Evolutionary conservation across 441 rosid genomes (phyloP), one percentile per base, ranked within the genome.

Genomic region (Adansonia madagascariensis): DNA sequence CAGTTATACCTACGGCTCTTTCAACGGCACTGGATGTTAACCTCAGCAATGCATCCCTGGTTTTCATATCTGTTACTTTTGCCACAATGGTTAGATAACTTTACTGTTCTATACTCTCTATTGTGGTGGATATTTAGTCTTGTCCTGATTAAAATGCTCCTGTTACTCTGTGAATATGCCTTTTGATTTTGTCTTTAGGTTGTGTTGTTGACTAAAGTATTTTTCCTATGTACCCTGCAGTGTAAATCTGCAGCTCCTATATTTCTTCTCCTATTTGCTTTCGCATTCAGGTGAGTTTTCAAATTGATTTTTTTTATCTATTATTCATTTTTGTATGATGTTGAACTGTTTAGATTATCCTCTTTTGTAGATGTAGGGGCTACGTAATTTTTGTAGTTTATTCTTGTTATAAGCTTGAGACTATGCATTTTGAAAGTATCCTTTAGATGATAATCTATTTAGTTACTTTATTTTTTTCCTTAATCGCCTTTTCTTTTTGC

Each of bases 231-330:
- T 59, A 20, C 12, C 71, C 76, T 89, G 89, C 93, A 96, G 98
- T 96, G 99, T 87, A 96, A 96, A 91, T 96, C 99, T 64, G 99
- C 98, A 53, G 83, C 98, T 53, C 99, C 99, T 47, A 91, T 96
- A 86, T 96, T 94, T 86, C 99, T 96, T 75, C 91, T 96, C 69
- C 74, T 96, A 62, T 96, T 96, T 80, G 98, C 99, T 82, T 96
- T 96, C 90, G 98, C 98, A 73, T 96, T 96, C 93, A 96, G 98
- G 99, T 96, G 82, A 84, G 74, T 77, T 86, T 75, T 84, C 53
- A 43, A 24, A 27, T 56, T 73, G 60, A 69, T 27, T 55, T 77
- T 78, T 78, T 39, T 41, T 72, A 12, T 55, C n/a, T 31, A 67
- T 52, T 53, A n/a, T 55, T 24, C 18, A 12, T 11, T 49, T 18